A percentile compares a stretch with the other conserved stretches of the same genome.
phyloP scores from a whole-genome alignment of 768 basidiomycete genomes.

The Mycena metata region DNA sequence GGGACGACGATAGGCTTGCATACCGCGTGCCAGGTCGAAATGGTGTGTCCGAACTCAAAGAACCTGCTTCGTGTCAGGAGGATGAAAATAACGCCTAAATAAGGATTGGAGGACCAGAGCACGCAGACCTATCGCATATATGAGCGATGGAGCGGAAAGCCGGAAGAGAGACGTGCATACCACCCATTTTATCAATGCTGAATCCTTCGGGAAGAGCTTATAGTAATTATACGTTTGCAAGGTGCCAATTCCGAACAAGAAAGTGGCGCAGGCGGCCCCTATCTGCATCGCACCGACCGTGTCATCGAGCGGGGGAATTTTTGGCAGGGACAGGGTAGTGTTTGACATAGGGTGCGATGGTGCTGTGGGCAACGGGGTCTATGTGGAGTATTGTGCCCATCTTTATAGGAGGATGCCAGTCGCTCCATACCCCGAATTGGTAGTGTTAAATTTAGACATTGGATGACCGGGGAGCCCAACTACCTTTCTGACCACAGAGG shows the following conservation, averaged over 20 bases:
- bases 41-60: not conserved
- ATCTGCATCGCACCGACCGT: constrained; percentile 1
- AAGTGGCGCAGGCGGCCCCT: not conserved
- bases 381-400: too few relatives aligned
- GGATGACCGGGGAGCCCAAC: too few relatives aligned
- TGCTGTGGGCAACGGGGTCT: too few relatives aligned
- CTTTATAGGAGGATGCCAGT: too few relatives aligned
- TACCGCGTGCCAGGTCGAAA: not conserved
- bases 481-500: too few relatives aligned
- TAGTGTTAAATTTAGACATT: too few relatives aligned
- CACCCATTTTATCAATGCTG: not conserved
- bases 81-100: not conserved
- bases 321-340: too few relatives aligned
- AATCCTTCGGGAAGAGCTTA: not conserved
- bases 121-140: not conserved
- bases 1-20: too few relatives aligned
- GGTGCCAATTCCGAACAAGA: not conserved
- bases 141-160: not conserved
- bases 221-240: not conserved
- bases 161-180: not conserved
- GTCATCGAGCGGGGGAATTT: not conserved
- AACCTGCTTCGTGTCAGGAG: not conserved
- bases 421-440: too few relatives aligned
- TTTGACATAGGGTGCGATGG: too few relatives aligned
- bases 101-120: not conserved